A percentile compares a stretch with the other conserved stretches of the same genome.
Evolutionary conservation across 176 grass and related monocot species (phyloP).

Genomic region (Melocanna baccifera): DNA sequence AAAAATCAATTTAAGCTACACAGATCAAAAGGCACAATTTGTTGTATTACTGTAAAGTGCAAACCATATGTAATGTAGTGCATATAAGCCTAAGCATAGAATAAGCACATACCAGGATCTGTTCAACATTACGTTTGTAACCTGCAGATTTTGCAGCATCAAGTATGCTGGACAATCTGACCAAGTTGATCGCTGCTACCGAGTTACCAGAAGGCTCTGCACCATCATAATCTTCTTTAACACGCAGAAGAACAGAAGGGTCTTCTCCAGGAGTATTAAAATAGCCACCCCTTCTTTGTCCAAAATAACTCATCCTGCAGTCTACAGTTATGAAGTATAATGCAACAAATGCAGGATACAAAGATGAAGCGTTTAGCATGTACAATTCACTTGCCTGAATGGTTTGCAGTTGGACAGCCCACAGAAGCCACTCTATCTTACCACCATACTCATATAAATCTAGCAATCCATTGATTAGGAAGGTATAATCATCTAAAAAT

Average conservation of each 20-base stretch:
- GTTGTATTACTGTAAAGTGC: not conserved
- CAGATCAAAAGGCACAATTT: not conserved
- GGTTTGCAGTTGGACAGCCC: conserved; percentile 73
- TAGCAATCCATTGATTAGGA: conserved; percentile 75
- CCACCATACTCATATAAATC: conserved; percentile 94
- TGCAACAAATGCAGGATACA: not conserved
- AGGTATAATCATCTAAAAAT: conserved; percentile 99
- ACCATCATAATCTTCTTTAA: conserved; percentile 98
- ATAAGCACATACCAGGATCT: conserved; percentile 74
- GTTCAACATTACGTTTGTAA: conserved; percentile 65
- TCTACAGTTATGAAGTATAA: not conserved
- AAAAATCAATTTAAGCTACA: not conserved
- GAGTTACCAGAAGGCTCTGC: conserved; percentile 97
- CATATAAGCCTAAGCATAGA: not conserved
- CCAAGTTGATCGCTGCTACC: conserved; percentile 76
- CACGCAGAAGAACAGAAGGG: conserved; percentile 76
- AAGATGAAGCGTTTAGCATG: not conserved
- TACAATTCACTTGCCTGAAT: conserved; percentile 66
- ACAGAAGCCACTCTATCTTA: conserved; percentile 68
- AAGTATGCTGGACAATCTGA: conserved; percentile 77
- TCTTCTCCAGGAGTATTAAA: conserved; percentile 95
- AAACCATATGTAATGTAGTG: not conserved
- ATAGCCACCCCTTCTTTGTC: conserved; percentile 92
- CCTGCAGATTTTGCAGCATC: conserved; percentile 49
- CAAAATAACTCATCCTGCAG: conserved; percentile 80